These are phyloP conservation scores for Schizothecium vesticola DNA, from an alignment of 495 filamentous ascomycete species.

Conservation along the genomic window DNA sequence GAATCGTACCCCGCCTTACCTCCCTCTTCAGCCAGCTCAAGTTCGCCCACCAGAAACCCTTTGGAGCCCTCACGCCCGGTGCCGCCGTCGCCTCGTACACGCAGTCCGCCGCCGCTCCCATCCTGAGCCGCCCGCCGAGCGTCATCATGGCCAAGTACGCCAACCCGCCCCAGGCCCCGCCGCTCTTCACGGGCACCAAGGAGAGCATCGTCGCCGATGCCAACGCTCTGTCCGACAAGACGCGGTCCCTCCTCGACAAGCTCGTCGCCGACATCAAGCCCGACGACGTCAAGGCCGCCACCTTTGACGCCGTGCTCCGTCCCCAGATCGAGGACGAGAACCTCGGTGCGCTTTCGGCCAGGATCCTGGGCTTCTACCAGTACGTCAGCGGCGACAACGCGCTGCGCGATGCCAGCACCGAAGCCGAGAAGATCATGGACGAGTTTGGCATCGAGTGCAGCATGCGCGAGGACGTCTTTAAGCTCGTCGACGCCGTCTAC, in stretches of 20 bases:
- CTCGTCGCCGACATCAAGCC: constrained; percentile 63
- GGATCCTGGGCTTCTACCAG: constrained; percentile 73
- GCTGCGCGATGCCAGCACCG: constrained; percentile 59
- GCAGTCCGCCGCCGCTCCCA: constrained; percentile 5
- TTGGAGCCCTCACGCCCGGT: too few relatives aligned
- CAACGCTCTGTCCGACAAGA: constrained; percentile 63
- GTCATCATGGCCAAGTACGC: constrained; percentile 44
- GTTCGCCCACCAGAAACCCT: constrained; percentile 18
- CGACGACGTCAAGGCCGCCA: constrained; percentile 46
- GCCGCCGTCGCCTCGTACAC: too few relatives aligned
- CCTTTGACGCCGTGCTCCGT: constrained; percentile 59
- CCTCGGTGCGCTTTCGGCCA: constrained; percentile 48
- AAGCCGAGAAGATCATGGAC: constrained; percentile 56
- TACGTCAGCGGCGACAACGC: constrained; percentile 64
- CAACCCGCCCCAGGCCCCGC: constrained; percentile 78
- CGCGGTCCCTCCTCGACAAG: constrained; percentile 65
- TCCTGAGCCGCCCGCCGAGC: constrained; percentile 20
- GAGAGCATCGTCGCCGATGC: constrained; percentile 71
- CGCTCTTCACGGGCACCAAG: constrained; percentile 78
- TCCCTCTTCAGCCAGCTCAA: constrained; percentile 54
- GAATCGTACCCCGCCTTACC: constrained; percentile 58
- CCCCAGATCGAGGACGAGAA: constrained; percentile 68
- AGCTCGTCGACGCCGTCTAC: constrained; percentile 51
- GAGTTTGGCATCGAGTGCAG: constrained; percentile 54
- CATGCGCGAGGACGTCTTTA: constrained; percentile 59